Evolutionary conservation across 2,329 filamentous ascomycete genomes (phyloP), one percentile per base, ranked within the genome.

Genomic region (Cercospora sp.): DNA sequence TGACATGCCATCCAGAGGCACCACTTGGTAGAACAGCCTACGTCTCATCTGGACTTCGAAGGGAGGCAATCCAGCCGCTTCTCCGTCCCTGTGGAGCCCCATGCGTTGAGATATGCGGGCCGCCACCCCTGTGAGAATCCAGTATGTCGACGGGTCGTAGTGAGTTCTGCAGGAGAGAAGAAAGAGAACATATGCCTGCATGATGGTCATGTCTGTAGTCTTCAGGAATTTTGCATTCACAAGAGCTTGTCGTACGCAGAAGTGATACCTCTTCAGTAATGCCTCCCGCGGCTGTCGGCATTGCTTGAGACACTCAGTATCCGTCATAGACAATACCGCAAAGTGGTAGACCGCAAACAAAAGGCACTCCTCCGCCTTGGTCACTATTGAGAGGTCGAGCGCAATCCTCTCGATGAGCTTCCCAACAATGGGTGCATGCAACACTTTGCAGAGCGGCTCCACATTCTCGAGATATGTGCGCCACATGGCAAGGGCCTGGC

Each of bases 381-480:
- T 83, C 24, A 86, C 84, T 49, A 90, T 84, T 2, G 86, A 80
- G 30, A 84, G 84, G 32, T 77, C 71, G 8, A 71, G 64, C 6
- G 75, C 70, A 10, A 66, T 67, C 37, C 70, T 69, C 65, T 87
- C 86, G 77, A 89, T 85, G 4, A 88, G 87, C 10, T 85, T 40
- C 77, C 77, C 12, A 86, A 76, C 28, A 2, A 75, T 74, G 0
- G 90, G 90, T 0, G 89, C 80, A 76, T 93, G 91, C 9, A 92
- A 74, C 18, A 92, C 81, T 76, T 91, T 92, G 71, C 90, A 82
- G 10, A 92, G 79, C 0, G 90, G 89, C 71, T 93, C 89, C 7
- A 93, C 89, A 66, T 91, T 92, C 70, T 90, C 87, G 66, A 88
- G 84, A 76, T 88, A 92, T 5, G 87, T 83, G 65, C 88, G 90